Base-by-base conservation (phyloP, 768 basidiomycete species). In the Phlegmacium glaucopus region DNA sequence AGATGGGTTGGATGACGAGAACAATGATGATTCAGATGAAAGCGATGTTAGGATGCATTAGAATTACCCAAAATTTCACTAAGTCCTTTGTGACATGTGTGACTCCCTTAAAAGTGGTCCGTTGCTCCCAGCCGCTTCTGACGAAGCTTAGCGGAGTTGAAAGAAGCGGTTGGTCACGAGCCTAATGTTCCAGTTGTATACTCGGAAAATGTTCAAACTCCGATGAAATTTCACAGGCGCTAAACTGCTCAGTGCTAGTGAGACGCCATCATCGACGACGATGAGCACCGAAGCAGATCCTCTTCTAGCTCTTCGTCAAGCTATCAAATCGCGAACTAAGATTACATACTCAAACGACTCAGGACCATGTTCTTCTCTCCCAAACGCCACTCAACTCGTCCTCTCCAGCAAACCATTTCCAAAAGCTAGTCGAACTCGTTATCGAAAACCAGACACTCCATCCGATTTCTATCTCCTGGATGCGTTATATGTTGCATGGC, bases 401-500 rank as follows among this genome's bases (percentile, higher is more conserved):
- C 72, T 90, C 54, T 74, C 77, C 9, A 58, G 68, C 29, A 60
- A 67, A 13, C 67, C 76, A 15, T 70, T 93, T n/a, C 79, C 82
- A 29, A 94, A 94, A 65, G 75, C 82, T 7, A 73, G 76, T 2
- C 74, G 83, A 16, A 96, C 94, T 2, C 80, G 94, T 29, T 90
- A 90, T 64, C 77, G 81, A 44, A 87, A 83, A 60, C 82, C 79
- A 17, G 82, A 72, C 28, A 63, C 73, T 9, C 63, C 71, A 9
- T 64, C 67, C n/a, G 85, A 89, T 40, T 86, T 87, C 54, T 91
- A 87, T 65, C 77, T 87, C 9, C 66, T 94, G 11, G 87, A 89
- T 44, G 87, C 91, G 1, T 72, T 98, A 8, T 86, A 89, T 56
- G 74, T 94, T n/a, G 85, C 87, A 25, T 98, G 86, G 87, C 69